phyloP scores from a whole-genome alignment of 169 alveolate genomes.

The Plasmodium berghei region DNA sequence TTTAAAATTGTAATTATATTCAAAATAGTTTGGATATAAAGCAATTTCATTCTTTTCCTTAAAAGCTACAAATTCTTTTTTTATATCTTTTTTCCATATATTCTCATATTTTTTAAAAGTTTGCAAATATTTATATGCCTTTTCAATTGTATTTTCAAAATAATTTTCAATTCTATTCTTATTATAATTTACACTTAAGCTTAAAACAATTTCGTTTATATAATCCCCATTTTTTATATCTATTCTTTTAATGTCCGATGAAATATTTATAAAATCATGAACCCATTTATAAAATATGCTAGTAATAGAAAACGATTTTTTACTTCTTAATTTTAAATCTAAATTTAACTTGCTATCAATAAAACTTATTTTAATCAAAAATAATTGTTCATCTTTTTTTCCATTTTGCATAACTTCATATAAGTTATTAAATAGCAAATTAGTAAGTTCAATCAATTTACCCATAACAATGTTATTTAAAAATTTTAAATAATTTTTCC shows the following conservation, averaged over 20 bases:
- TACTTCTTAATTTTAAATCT: slow-evolving; percentile 55
- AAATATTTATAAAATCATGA: slow-evolving; percentile 52
- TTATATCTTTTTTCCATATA: slow-evolving; percentile 46
- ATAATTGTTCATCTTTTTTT: slow-evolving; percentile 44
- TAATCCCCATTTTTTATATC: slow-evolving; percentile 72
- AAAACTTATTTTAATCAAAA: slow-evolving; percentile 48
- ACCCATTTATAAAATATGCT: slow-evolving; percentile 65
- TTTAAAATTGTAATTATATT: slow-evolving; percentile 56
- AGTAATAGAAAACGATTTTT: slow-evolving; percentile 29
- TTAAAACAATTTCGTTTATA: slow-evolving; percentile 46
- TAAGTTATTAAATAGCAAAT: slow-evolving; percentile 33
- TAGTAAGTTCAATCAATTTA: slow-evolving; percentile 70
- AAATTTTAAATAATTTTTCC: slow-evolving; percentile 92
- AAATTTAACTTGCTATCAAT: slow-evolving; percentile 25
- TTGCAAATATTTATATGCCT: slow-evolving; percentile 24
- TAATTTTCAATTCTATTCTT: slow-evolving; percentile 37
- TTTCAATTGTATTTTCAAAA: slow-evolving; percentile 46
- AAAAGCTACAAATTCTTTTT: slow-evolving; percentile 39
- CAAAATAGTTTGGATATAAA: slow-evolving; percentile 61
- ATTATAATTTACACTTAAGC: slow-evolving; percentile 39
- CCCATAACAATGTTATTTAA: slow-evolving; percentile 88
- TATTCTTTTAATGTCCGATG: slow-evolving; percentile 65
- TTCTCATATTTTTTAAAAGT: slow-evolving; percentile 51
- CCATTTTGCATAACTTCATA: slow-evolving; percentile 20
- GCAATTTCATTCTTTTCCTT: slow-evolving; percentile 44